Evolutionary conservation across 345 rosid genomes (phyloP).

Genomic region (Eucalyptus erythrocorys): DNA sequence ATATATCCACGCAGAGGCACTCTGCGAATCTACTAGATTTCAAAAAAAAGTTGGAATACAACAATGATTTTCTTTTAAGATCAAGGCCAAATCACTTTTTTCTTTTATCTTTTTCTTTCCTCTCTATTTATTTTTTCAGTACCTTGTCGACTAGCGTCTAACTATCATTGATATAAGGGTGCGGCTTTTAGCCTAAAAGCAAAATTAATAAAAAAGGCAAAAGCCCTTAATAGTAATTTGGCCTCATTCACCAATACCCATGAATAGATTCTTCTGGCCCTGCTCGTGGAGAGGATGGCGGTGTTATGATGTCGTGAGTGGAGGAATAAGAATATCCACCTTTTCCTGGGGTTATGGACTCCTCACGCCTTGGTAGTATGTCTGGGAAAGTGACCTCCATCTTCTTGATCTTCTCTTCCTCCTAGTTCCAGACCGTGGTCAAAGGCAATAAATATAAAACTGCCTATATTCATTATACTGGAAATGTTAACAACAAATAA

Average conservation of each 20-base stretch:
- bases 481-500: neutral
- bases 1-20: rapidly evolving
- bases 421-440: neutral
- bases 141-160: neutral
- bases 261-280: neutral
- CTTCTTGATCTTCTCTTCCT: neutral
- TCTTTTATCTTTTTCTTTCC: neutral
- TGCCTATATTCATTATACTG: neutral
- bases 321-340: neutral
- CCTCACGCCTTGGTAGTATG: neutral
- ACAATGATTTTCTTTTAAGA: neutral
- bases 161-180: neutral
- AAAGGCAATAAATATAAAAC: neutral
- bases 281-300: neutral
- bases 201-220: neutral
- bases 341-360: neutral
- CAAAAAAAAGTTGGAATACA: neutral
- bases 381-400: neutral
- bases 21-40: rapidly evolving
- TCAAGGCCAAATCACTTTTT: neutral
- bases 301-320: neutral
- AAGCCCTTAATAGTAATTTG: neutral
- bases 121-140: neutral
- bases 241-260: neutral
- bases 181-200: neutral